Conservation (phyloP, 139 green algal species). For the Eudorina sp. region DNA sequence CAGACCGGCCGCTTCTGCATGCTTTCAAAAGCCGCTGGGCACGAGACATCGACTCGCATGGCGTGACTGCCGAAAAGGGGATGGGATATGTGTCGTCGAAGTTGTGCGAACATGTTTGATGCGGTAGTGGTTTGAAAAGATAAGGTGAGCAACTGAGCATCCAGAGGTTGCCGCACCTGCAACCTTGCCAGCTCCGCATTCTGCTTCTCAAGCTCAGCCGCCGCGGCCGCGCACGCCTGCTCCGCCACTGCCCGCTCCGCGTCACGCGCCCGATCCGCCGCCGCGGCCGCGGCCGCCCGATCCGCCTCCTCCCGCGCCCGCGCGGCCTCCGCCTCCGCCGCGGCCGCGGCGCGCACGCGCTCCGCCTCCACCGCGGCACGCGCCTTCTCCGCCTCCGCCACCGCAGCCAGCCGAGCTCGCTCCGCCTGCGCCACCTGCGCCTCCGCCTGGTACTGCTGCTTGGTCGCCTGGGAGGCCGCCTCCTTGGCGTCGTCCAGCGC, state of each 20-base stretch:
- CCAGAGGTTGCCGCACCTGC: slow-evolving; percentile 26
- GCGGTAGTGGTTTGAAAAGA: no score
- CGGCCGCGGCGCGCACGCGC: neutral
- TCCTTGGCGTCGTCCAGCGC: neutral
- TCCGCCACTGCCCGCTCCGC: neutral
- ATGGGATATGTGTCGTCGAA: no score
- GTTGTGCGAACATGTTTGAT: no score
- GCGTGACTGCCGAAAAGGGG: no score
- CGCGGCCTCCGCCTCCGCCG: neutral
- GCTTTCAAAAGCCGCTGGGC: no score
- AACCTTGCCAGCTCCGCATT: neutral
- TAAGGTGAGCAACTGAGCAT: no score
- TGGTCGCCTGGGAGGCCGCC: neutral
- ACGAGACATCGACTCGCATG: no score
- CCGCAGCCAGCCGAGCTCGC: neutral
- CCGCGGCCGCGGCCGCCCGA: neutral
- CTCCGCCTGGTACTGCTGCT: neutral
- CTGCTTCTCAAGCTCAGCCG: neutral
- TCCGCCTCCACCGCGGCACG: neutral
- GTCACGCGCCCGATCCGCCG: neutral
- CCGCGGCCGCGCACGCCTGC: neutral
- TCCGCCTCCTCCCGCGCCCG: neutral
- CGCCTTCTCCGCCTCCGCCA: slow-evolving; percentile 9
- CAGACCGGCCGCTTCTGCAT: no score
- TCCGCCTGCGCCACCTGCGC: neutral